Evolutionary conservation across 345 rosid genomes (phyloP), one percentile per base, ranked within the genome.

Genomic region (Populus nigra): DNA sequence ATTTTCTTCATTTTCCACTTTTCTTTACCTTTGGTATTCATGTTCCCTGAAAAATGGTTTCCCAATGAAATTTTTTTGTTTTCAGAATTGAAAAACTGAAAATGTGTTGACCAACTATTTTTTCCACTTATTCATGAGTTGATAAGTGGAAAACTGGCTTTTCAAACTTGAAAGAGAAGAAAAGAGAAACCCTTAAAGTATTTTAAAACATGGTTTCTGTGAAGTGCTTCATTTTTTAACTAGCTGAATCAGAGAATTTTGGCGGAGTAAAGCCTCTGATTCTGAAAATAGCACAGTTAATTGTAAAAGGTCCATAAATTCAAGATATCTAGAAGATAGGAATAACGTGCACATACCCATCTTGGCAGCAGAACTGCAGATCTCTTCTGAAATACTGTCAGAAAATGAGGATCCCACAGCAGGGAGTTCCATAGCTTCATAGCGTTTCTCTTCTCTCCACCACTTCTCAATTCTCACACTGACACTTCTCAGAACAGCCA

Each of bases 381-480:
- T 96, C 84, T 92, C 99, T 89, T 94, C 99, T 8, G 98, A 94
- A 74, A 92, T 94, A 67, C 69, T 85, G 76, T 94, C 97, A 38
- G 97, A 82, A 85, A 89, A 90, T 20, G 93, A 79, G 61, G 92
- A 85, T 76, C 97, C 92, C 29, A 94, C 78, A 69, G 87, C 87
- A 43, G 91, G 89, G 79, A 94, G 94, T 23, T 86, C 91, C 87
- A 90, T 88, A 68, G 92, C 82, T 84, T 96, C 97, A 68, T 91
- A 87, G 47, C 88, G 92, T 81, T 92, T 91, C 89, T 90, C 97
- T 83, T 94, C 98, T 80, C 99, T 94, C 97, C 98, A 94, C 98
- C 99, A 96, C 83, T 81, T 89, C 87, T 96, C 99, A 43, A 94
- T 96, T 82, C 98, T 92, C 72, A 94, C 70, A 81, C 98, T 96